These are phyloP conservation scores for Hypoxylon sp. DNA, from an alignment of 2,329 filamentous ascomycete species.

Conservation along the genomic window DNA sequence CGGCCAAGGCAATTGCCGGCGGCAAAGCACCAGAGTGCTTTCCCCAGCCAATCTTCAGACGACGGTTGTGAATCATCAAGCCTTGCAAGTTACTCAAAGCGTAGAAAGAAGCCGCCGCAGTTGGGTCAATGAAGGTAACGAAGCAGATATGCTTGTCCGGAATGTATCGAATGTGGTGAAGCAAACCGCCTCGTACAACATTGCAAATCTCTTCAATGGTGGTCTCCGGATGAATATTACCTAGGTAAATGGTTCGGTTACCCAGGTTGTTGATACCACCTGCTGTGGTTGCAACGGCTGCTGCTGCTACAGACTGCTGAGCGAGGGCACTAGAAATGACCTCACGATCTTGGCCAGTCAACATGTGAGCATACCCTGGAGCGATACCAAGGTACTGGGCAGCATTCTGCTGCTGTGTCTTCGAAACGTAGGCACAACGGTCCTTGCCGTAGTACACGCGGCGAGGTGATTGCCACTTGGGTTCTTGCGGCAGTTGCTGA, in stretches of 20 bases:
- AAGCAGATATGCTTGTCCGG: slow-evolving; percentile 99
- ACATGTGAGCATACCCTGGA: slow-evolving; percentile 94
- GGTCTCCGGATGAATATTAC: slow-evolving; percentile 98
- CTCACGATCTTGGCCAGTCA: slow-evolving; percentile 96
- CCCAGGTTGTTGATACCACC: slow-evolving; percentile 98
- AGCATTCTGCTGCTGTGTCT: slow-evolving; percentile 99
- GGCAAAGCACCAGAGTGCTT: slow-evolving; percentile 98
- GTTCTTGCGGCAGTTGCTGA: slow-evolving; percentile 93
- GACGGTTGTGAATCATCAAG: slow-evolving; percentile 98
- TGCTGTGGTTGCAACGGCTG: slow-evolving; percentile 94
- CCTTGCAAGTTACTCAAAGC: slow-evolving; percentile 97
- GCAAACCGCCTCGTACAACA: slow-evolving; percentile 92
- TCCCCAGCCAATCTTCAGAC: slow-evolving; percentile 98
- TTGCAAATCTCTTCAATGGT: slow-evolving; percentile 99
- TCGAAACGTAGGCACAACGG: slow-evolving; percentile 97
- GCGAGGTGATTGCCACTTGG: slow-evolving; percentile 95
- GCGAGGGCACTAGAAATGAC: slow-evolving; percentile 96
- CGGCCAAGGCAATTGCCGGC: slow-evolving; percentile 93
- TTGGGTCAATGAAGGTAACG: slow-evolving; percentile 98
- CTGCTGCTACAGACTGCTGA: slow-evolving; percentile 96
- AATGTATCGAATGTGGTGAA: slow-evolving; percentile 99
- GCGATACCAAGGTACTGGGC: slow-evolving; percentile 98
- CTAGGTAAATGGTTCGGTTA: slow-evolving; percentile 97
- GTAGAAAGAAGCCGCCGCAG: slow-evolving; percentile 97
- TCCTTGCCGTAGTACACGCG: slow-evolving; percentile 99